These are phyloP conservation scores for Dioszegia hungarica DNA, from an alignment of 768 basidiomycete genomes.

Conservation along the genomic window DNA sequence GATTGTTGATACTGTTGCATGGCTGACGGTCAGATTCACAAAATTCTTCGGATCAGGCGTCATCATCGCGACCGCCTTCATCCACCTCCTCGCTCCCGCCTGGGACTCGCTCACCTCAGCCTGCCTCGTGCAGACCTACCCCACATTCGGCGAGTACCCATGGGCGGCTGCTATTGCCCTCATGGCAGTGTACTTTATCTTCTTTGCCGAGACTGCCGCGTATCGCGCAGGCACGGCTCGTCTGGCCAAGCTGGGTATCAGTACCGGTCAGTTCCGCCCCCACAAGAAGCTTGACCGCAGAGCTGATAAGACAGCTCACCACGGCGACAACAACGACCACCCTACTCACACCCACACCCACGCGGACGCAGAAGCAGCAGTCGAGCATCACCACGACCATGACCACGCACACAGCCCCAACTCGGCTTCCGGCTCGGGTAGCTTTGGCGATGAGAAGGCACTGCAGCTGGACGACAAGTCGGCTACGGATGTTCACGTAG, in stretches of 20 bases:
- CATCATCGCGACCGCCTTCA: slow-evolving; percentile 71
- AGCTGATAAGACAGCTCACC: slow-evolving; percentile 18
- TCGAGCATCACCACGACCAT: background rate
- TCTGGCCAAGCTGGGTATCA: slow-evolving; percentile 62
- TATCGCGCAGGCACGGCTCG: slow-evolving; percentile 79
- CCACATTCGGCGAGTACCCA: slow-evolving; percentile 72
- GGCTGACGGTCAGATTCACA: slow-evolving; percentile 58
- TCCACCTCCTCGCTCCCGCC: slow-evolving; percentile 65
- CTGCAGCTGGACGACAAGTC: background rate
- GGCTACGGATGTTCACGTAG: background rate
- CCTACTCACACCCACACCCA: slow-evolving; percentile 6
- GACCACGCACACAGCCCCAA: background rate
- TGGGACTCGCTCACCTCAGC: slow-evolving; percentile 70
- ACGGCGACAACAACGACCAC: slow-evolving; percentile 23
- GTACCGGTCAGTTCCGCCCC: slow-evolving; percentile 28
- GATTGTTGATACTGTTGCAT: background rate
- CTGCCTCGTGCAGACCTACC: slow-evolving; percentile 61
- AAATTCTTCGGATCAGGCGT: slow-evolving; percentile 86
- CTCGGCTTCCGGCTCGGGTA: background rate
- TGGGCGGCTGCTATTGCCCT: slow-evolving; percentile 78
- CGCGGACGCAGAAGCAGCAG: slow-evolving; percentile 24
- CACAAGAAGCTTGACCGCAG: background rate
- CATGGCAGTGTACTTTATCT: slow-evolving; percentile 73
- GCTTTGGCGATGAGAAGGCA: background rate
- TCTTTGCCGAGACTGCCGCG: slow-evolving; percentile 76